Evolutionary conservation across 805 yeast species (phyloP), one percentile per base, ranked within the genome.

Genomic region (Candida ficus): DNA sequence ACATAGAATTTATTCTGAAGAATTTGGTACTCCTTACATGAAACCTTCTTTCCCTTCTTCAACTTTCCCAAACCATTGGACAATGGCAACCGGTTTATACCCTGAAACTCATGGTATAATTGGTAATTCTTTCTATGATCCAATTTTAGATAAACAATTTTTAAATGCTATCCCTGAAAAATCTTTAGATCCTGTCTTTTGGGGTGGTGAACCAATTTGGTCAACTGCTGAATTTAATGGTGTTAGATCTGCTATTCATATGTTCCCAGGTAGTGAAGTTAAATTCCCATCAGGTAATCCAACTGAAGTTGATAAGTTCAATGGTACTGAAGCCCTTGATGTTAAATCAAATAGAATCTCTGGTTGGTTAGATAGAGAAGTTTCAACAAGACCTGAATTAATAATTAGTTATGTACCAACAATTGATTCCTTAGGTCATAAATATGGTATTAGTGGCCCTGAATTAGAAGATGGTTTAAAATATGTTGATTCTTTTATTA

Each of bases 211-310:
- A 57, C 93, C 96, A 0, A 54, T 90, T 17, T 90, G 97, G 97
- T 64, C 71, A 25, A 85, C 95, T 1, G 88, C 91, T 0, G 67
- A 67, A 22, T 58, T 60, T 16, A 83, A 83, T 44, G 81, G 79
- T 6, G 71, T 82, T 2, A 64, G 64, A 4, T 62, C 83, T 5
- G 95, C 89, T 0, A 82, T 87, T n/a, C 95, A 89, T 60, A 89
- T 88, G 96, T 90, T 95, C 95, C 96, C 96, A 0, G 96, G 96
- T 2, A 78, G 89, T 43, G 95, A 88, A 51, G 95, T 80, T 7
- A 71, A 73, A 20, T 77, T 74, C 54, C 63, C 62, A 27, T 42
- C 55, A 14, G 68, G 75, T 41, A 72, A 70, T 18, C 80, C 83
- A 2, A 56, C 71, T 41, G 73, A 71, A 35, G 48, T 77, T 26